phyloP scores from a whole-genome alignment of 2,329 filamentous ascomycete species.

The Neofusicoccum laricinum region DNA sequence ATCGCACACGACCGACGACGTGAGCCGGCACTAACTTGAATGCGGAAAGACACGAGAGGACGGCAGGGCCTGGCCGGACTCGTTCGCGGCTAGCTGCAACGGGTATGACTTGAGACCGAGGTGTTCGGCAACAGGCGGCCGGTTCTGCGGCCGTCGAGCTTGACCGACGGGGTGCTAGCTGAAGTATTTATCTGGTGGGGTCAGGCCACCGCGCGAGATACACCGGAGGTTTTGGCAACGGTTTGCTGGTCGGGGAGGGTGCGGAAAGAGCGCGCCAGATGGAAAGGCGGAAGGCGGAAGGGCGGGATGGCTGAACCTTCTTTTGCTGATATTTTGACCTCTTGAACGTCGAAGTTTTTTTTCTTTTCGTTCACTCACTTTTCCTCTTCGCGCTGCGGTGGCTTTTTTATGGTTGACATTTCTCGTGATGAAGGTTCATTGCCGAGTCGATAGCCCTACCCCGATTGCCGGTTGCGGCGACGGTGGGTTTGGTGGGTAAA shows the following conservation, averaged over 20 bases:
- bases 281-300: not conserved
- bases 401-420: too few species aligned
- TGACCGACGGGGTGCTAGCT: too few species aligned
- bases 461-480: not conserved
- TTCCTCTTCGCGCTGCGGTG: too few species aligned
- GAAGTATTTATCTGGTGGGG: too few species aligned
- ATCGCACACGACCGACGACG: too few species aligned
- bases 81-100: not conserved
- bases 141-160: too few species aligned
- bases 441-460: too few species aligned
- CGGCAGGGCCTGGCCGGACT: not conserved
- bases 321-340: not conserved
- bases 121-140: not conserved
- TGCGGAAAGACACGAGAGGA: not conserved
- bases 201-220: not conserved
- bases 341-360: not conserved
- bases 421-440: too few species aligned
- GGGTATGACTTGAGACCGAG: not conserved
- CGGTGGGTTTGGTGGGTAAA: not conserved
- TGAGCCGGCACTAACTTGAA: not conserved
- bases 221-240: not conserved
- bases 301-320: not conserved
- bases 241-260: not conserved
- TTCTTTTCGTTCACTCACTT: too few species aligned
- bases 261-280: too few species aligned